Conservation (phyloP, 2,329 filamentous ascomycete species). For the Knufia fluminis region DNA sequence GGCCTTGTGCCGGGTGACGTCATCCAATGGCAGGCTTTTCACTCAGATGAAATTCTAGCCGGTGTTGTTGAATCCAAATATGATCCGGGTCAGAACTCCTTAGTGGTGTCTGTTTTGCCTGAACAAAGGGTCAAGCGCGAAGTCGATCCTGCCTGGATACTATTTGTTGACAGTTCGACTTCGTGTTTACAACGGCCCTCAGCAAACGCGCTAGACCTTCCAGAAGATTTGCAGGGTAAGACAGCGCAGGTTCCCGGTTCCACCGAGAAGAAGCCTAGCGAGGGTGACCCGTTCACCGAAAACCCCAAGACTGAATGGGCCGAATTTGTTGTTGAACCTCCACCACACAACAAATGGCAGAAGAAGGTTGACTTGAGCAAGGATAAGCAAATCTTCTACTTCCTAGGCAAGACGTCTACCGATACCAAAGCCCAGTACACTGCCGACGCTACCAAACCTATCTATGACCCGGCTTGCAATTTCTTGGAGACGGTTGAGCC, state of each 20-base stretch:
- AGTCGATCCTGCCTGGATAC: conserved; percentile 48
- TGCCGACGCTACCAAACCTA: conserved; percentile 53
- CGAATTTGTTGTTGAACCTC: conserved; percentile 63
- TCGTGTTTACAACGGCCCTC: conserved; percentile 37
- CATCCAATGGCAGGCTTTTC: conserved; percentile 75
- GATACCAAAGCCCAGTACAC: conserved; percentile 89
- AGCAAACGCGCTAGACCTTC: conserved; percentile 37
- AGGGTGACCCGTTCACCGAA: conserved; percentile 26
- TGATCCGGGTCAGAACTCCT: conserved; percentile 59
- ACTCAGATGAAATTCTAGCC: conserved; percentile 71
- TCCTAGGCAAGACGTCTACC: conserved; percentile 75
- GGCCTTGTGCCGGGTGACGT: conserved; percentile 63
- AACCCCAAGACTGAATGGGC: conserved; percentile 53
- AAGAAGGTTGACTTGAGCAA: conserved; percentile 63
- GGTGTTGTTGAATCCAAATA: conserved; percentile 75
- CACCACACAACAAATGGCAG: conserved; percentile 50
- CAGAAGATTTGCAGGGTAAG: conserved; percentile 39
- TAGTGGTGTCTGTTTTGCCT: conserved; percentile 69
- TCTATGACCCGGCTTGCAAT: conserved; percentile 41
- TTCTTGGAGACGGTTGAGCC: conserved; percentile 40
- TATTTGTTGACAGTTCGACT: conserved; percentile 41
- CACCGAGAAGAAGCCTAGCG: conserved; percentile 25
- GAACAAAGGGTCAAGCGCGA: conserved; percentile 62
- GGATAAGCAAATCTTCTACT: conserved; percentile 75
- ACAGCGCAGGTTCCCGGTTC: conserved; percentile 25